Evolutionary conservation across 768 basidiomycete species (phyloP), one percentile per base, ranked within the genome.

Genomic region (Phaeotremella fagi): DNA sequence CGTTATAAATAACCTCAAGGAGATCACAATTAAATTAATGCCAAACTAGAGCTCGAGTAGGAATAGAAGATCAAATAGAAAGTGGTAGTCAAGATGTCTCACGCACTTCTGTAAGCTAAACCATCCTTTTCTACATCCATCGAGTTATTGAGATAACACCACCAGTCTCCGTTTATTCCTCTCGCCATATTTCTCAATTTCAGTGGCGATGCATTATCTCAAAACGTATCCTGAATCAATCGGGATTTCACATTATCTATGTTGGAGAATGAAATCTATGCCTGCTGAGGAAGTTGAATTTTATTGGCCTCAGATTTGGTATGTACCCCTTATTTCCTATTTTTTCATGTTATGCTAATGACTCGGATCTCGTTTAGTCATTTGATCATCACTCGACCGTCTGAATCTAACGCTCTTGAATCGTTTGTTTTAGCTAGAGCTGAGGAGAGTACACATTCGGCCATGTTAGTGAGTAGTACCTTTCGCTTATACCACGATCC

Each of bases 161-260:
- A 7, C 31, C 56, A 85, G 92, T 48, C 82, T 97, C 50, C 85
- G 91, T 26, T 84, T 97, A 45, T 94, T 95, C 73, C 84, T 92
- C 52, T 90, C 88, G 18, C 86, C 88, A 29, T 97, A 88, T 79
- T 97, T 95, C 78, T 87, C 87, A 11, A 87, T 94, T 50, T 87
- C 92, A 78, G 86, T 92, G 63, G 91, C 91, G 26, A 84, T 97
- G 59, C 82, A 85, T 64, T 97, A 97, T 59, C 74, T 79, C 56
- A 77, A 77, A 63, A 75, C 75, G 2, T 77, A 79, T 57, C 74
- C 77, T 3, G 73, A 74, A 52, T 75, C 72, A 26, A 76, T 79
- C 38, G 78, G 78, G 3, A 77, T 79, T 56, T 75, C 76, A 0
- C 77, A 79, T 57, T 79, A 79, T 58, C 73, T 79, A 24, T 74